Base-by-base conservation (phyloP, 1,284 basidiomycete species). In the Vanrija sp. region DNA sequence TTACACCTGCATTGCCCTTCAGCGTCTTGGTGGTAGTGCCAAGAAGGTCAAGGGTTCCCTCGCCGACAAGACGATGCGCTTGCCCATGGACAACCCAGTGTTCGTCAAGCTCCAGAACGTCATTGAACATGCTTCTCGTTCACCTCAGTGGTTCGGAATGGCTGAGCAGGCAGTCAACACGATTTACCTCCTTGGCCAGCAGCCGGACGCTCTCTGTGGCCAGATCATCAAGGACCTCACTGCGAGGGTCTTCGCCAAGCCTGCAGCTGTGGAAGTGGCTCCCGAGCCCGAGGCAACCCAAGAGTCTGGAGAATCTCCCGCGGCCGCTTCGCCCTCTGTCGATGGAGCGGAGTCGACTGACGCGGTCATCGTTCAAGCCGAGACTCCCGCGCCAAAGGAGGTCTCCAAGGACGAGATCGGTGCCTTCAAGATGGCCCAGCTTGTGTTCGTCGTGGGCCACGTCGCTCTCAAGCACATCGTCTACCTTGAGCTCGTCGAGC, bases 31-130 rank as follows among this genome's bases (percentile, higher is more conserved):
- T 45, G 96, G 96, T 1, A 96, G 89, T 64, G 88, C 85, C 27
- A 98, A 98, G 80, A 98, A 98, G 73, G 85, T 98, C 63, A 98
- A 98, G 79, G 95, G 89, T 85, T 95, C 92, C 0, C 82, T 98
- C 15, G 78, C 85, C 22, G 90, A 98, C 78, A 89, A 91, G 66
- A 88, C 85, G 6, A 81, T 93, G 51, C 85, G 95, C 3, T 79
- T 94, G 49, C 86, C 88, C 3, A 97, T 97, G 89, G 85, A 88
- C 41, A 89, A 87, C 58, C 80, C 84, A 0, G 85, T 99, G 47
- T 98, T 98, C 77, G 79, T 79, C 31, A 88, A 88, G 62, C 79
- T 98, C 4, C 84, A 88, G 65, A 85, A 87, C 2, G 81, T 85
- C 6, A 82, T 96, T 45, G 84, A 91, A 65, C 79, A 83, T 45